Evolutionary conservation across 140 eudicot genomes (phyloP), one percentile per base, ranked within the genome.

Genomic region (Anethum foeniculum): DNA sequence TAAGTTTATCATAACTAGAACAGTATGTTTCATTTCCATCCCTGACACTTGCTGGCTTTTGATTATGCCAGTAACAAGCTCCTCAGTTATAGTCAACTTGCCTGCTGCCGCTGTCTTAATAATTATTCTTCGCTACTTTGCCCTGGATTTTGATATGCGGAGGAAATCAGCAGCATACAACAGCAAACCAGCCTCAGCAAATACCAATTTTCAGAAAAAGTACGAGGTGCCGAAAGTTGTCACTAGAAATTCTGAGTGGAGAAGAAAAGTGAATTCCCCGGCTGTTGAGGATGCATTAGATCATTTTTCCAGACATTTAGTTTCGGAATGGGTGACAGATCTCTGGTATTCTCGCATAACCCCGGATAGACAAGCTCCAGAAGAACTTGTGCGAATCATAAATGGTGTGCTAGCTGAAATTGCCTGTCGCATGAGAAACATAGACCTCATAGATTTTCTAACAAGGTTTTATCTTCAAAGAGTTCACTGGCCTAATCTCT

Each of bases 271-370:
- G 71, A 91, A 90, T 81, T 96, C 99, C 36, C 99, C 97, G 60
- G 90, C 87, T 80, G 99, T 96, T 74, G 99, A 96, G 85, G 96
- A 88, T 68, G 99, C 99, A 80, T 86, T 96, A 36, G 98, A 96
- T 80, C 96, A 91, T 77, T 96, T 96, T 76, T 88, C 98, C 25
- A 85, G 84, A 80, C 99, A 93, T 82, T 76, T 96, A 82, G 94
- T 96, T 82, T 93, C 97, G 0, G 99, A 96, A 82, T 96, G 99
- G 99, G 98, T 96, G 75, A 96, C 99, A 30, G 96, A 91, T 90
- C 93, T 96, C 72, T 96, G 99, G 99, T 96, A 96, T 81, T 87
- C 96, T 65, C 90, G 90, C 60, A 75, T 96, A 77, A 96, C 99
- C 34, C 96, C 98, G 49, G 99, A 96, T 82, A 89, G 84, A 85